Evolutionary conservation across 83 land plant species (phyloP), one percentile per base, ranked within the genome.

Genomic region (Diphasiastrum complanatum): DNA sequence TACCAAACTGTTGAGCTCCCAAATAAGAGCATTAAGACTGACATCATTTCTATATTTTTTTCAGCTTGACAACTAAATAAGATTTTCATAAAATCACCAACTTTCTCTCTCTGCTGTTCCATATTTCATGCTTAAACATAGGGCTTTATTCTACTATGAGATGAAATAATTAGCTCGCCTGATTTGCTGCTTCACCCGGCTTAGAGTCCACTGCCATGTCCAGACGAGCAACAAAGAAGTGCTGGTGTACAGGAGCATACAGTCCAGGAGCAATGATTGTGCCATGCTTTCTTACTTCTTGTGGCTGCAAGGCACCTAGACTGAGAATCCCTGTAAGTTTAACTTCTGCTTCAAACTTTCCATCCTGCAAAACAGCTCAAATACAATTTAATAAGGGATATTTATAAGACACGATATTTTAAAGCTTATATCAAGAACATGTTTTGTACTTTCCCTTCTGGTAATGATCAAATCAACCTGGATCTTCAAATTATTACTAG

Each of bases 241-340:
- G 99, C 33, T 93, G 96, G 67, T 93, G 99, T 25, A 89, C 92
- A 23, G 96, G 99, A 49, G 99, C 99, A 86, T 93, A 93, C 19
- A 93, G 60, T 0, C 99, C 92, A 26, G 97, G 99, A 47, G 99
- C 96, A 62, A 93, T 93, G 19, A 81, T 83, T 23, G 99, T 93
- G 33, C 99, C 99, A 73, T 93, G 82, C 52, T 90, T 91, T 66
- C 99, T 77, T 29, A 47, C 20, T 69, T 93, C 99, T 19, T 85
- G 92, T 45, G 86, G 85, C 35, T 71, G 79, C 51, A 93, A 60
- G 14, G 99, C 92, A 45, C 96, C 99, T 62, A 93, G 71, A 59
- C 99, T 93, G 27, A 93, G 79, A 69, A 93, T 82, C 14, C 99
- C 96, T 8, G 99, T 93, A 27, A 93, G 85, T 57, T 89, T 93